These are phyloP conservation scores for Pythium folliculosum DNA, from an alignment of 352 stramenopile genomes.

Conservation along the genomic window DNA sequence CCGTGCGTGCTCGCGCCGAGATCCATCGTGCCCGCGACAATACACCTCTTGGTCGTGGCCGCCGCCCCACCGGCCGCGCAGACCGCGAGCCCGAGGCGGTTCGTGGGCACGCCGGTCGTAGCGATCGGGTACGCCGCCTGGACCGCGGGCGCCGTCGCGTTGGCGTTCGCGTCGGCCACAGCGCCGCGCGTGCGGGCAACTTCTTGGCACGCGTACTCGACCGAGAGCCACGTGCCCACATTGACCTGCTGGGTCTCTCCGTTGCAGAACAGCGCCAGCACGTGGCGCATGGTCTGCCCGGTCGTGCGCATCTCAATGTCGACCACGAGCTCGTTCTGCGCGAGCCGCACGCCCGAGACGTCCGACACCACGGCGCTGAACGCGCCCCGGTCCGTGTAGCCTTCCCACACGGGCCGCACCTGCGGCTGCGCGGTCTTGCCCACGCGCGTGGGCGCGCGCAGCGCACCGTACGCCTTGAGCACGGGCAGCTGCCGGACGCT, in stretches of 20 bases:
- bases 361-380: not conserved
- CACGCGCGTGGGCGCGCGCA: not conserved
- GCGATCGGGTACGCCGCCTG: not conserved
- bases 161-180: not conserved
- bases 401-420: slow-evolving; percentile 3
- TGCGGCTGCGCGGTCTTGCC: not conserved
- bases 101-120: not conserved
- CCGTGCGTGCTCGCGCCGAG: not conserved
- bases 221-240: not conserved
- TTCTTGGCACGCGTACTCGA: slow-evolving; percentile 1
- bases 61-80: not conserved
- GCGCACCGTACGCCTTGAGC: not conserved
- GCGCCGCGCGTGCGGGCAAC: not conserved
- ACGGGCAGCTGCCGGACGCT: not conserved
- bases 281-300: not conserved
- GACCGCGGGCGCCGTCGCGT: not conserved
- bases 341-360: not conserved
- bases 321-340: slow-evolving; percentile 6
- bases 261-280: not conserved
- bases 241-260: not conserved
- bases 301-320: slow-evolving; percentile 3
- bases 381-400: not conserved
- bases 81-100: slow-evolving; percentile 3
- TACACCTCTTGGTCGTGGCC: not conserved
- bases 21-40: not conserved